Evolutionary conservation across 129 eudicot genomes (phyloP), one percentile per base, ranked within the genome.

Genomic region (Flaveria sonorensis): DNA sequence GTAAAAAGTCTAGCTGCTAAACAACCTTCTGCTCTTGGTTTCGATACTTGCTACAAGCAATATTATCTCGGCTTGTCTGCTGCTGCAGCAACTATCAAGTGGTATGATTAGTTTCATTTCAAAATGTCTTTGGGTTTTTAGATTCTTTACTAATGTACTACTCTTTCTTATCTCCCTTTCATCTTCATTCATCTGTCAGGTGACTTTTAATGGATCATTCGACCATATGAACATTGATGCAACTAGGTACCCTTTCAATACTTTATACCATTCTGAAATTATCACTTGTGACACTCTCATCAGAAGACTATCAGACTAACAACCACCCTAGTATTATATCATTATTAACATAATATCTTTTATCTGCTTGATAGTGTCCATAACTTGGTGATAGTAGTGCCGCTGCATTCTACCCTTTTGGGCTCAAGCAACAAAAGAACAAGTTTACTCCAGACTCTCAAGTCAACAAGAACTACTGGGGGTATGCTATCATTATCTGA

Each of bases 51-150:
- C 64, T 91, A 87, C 89, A 95, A 91, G 87, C 99, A 95, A 76
- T 91, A 91, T 82, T 95, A 91, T 85, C 94, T 95, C 50, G 86
- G 97, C 80, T 88, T 95, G 86, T 97, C 96, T 73, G 96, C 99
- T 20, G 99, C 97, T 52, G 88, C 99, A 65, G 99, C 99, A 81
- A 89, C 90, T 75, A 85, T 95, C 74, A 95, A 90, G 85, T 91
- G 99, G 99, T 94, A 90, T 45, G 66, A 42, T 39, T 56, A 36
- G 7, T 36, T 36, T 36, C 40, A 36, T 61, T 36, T 23, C 64
- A 59, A 21, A 59, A 59, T 59, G 32, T 59, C 16, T n/a, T n/a
- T 28, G 66, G 32, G 36, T 55, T 61, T 12, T 46, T 23, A 63
- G 46, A 47, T 47, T 19, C 20, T 45, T 61, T 15, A 6, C 7